These are phyloP conservation scores for Cutaneotrichosporon dermatis DNA, from an alignment of 1,284 basidiomycete genomes.

Conservation along the genomic window DNA sequence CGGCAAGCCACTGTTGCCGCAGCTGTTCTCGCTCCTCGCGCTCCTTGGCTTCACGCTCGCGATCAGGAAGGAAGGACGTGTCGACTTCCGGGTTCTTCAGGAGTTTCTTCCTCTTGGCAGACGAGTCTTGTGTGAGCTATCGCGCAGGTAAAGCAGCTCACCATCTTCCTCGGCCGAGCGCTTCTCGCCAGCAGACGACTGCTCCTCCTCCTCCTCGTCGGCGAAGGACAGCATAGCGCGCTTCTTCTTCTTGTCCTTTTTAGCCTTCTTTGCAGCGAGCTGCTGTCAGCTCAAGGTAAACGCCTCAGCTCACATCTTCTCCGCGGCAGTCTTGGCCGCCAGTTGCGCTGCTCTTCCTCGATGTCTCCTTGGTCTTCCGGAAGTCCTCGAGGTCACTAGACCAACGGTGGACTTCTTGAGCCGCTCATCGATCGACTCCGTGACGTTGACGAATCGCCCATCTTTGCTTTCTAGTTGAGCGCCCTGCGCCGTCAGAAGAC, in stretches of 20 bases:
- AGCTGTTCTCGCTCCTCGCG: slow-evolving; percentile 80
- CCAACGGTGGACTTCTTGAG: slow-evolving; percentile 92
- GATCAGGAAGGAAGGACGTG: slow-evolving; percentile 95
- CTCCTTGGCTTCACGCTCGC: slow-evolving; percentile 90
- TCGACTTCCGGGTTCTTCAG: slow-evolving; percentile 95
- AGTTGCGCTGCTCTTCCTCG: slow-evolving; percentile 89
- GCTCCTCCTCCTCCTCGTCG: slow-evolving; percentile 56
- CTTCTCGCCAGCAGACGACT: slow-evolving; percentile 15
- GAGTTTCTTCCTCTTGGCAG: slow-evolving; percentile 70
- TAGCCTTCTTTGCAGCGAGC: slow-evolving; percentile 57
- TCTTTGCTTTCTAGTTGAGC: slow-evolving; percentile 53
- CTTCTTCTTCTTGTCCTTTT: slow-evolving; percentile 86
- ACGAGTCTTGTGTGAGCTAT: slow-evolving; percentile 10
- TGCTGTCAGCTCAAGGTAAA: slow-evolving; percentile 4
- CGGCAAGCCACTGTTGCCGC: slow-evolving; percentile 81
- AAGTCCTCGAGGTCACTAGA: slow-evolving; percentile 92
- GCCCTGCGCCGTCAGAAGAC: slow-evolving; percentile 23
- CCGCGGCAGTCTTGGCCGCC: slow-evolving; percentile 58
- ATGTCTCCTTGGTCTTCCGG: slow-evolving; percentile 76
- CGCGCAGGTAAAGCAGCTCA: slow-evolving; percentile 1
- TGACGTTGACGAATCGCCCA: slow-evolving; percentile 87
- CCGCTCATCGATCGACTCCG: slow-evolving; percentile 90
- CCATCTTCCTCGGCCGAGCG: slow-evolving; percentile 29
- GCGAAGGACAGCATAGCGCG: slow-evolving; percentile 87
- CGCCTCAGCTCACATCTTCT: slow-evolving; percentile 27